phyloP scores from a whole-genome alignment of 148 eudicot genomes.

The Cornus suecica region DNA sequence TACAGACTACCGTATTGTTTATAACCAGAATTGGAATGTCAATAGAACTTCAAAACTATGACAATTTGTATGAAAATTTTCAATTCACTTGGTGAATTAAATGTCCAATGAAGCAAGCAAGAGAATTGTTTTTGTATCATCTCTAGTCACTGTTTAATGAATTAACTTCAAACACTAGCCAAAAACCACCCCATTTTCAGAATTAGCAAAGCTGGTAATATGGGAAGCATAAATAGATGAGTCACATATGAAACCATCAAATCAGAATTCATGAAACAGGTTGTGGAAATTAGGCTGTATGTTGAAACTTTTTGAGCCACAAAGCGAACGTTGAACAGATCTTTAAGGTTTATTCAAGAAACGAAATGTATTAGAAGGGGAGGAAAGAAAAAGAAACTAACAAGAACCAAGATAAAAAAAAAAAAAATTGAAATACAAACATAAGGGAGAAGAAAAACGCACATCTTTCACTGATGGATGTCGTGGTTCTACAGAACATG shows the following conservation, averaged over 20 bases:
- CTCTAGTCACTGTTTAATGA: background rate
- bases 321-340: background rate
- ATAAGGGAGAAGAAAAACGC: conserved; percentile 24
- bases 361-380: background rate
- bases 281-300: background rate
- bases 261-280: background rate
- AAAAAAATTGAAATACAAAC: too few relatives aligned
- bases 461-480: conserved; percentile 42
- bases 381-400: too few relatives aligned
- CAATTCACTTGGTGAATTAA: background rate
- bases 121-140: background rate
- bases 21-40: background rate
- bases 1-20: background rate
- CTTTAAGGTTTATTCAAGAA: background rate
- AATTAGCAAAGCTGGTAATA: background rate
- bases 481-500: conserved; percentile 57
- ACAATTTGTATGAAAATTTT: background rate
- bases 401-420: too few relatives aligned
- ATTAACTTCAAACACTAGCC: background rate
- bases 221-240: background rate
- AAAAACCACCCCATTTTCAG: background rate
- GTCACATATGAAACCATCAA: background rate
- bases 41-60: background rate
- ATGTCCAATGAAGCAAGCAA: conserved; percentile 9
- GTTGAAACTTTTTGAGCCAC: background rate